These are phyloP conservation scores for Xenoacremonium recifei DNA, from an alignment of 2,329 filamentous ascomycete species.

Conservation along the genomic window DNA sequence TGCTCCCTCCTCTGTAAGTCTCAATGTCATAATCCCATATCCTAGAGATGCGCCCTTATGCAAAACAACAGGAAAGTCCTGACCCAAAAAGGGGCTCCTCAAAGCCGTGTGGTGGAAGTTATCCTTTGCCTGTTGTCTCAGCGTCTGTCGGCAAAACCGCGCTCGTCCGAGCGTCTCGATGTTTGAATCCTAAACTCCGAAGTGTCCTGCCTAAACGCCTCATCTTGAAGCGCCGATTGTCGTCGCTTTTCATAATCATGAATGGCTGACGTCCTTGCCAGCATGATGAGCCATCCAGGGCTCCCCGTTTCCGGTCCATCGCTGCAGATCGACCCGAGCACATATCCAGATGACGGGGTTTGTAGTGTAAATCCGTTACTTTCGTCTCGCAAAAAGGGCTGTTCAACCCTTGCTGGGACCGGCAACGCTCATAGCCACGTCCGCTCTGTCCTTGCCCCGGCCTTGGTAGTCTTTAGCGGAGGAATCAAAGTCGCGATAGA, in stretches of 20 bases:
- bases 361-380: too few species aligned
- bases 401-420: conserved; percentile 29
- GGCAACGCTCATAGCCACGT: conserved; percentile 10
- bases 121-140: too few species aligned
- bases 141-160: too few species aligned
- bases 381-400: too few species aligned
- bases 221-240: not conserved
- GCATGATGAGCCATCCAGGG: not conserved
- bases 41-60: too few species aligned
- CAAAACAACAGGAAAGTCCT: too few species aligned
- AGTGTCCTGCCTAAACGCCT: not conserved
- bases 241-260: not conserved
- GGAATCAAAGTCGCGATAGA: conserved; percentile 59
- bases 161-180: too few species aligned
- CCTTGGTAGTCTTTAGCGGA: conserved; percentile 16
- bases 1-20: too few species aligned
- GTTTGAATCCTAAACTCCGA: too few species aligned
- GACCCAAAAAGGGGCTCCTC: too few species aligned
- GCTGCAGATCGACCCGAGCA: not conserved
- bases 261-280: not conserved
- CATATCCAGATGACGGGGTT: not conserved
- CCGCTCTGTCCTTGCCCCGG: conserved; percentile 24
- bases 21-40: too few species aligned
- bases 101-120: too few species aligned
- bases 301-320: not conserved